phyloP scores from a whole-genome alignment of 805 yeast genomes.

The Ogataea trehaloabstinens region DNA sequence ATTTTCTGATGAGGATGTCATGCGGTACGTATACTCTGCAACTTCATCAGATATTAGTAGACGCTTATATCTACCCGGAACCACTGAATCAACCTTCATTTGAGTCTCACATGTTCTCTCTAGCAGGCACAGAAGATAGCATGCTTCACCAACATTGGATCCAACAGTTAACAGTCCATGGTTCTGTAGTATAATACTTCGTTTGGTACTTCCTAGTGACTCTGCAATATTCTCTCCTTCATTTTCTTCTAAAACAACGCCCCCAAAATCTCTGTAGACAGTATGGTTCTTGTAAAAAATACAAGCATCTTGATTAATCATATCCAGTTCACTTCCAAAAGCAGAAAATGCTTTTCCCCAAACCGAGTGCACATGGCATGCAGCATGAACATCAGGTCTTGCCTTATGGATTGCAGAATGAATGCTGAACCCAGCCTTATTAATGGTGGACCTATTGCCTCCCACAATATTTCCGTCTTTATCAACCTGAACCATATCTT shows the following conservation, averaged over 20 bases:
- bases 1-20: slow-evolving; percentile 61
- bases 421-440: slow-evolving; percentile 66
- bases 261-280: slow-evolving; percentile 68
- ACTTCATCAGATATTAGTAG: slow-evolving; percentile 49
- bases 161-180: slow-evolving; percentile 73
- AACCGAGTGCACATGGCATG: slow-evolving; percentile 64
- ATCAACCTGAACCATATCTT: slow-evolving; percentile 60
- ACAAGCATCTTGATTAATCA: slow-evolving; percentile 77
- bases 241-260: slow-evolving; percentile 63
- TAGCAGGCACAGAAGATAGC: slow-evolving; percentile 56
- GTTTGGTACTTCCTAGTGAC: slow-evolving; percentile 55
- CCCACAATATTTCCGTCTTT: slow-evolving; percentile 60
- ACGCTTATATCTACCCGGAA: slow-evolving; percentile 35
- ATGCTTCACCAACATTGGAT: slow-evolving; percentile 67
- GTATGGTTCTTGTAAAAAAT: slow-evolving; percentile 61
- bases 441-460: slow-evolving; percentile 47
- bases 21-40: slow-evolving; percentile 59
- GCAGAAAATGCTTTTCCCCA: slow-evolving; percentile 62
- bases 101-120: slow-evolving; percentile 64
- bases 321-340: slow-evolving; percentile 62
- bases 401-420: slow-evolving; percentile 63
- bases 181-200: slow-evolving; percentile 54
- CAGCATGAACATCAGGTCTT: slow-evolving; percentile 65
- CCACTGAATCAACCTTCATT: slow-evolving; percentile 52
- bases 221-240: slow-evolving; percentile 61